Percentiles rank a stretch among this genome's conserved stretches.
These are phyloP conservation scores for Quercus dentata DNA, from an alignment of 306 rosid species.

Conservation along the genomic window DNA sequence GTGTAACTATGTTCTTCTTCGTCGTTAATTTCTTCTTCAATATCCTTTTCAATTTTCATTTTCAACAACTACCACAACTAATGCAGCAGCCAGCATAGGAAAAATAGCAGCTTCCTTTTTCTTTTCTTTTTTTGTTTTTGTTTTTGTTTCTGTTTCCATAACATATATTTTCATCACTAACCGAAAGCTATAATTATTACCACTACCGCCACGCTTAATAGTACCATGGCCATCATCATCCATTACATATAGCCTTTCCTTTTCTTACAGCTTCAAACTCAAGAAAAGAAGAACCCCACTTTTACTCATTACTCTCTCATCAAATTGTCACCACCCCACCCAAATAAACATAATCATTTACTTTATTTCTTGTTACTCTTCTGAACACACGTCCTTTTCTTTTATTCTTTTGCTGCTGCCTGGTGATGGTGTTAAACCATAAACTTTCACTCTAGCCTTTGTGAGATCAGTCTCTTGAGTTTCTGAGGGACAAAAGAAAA, in stretches of 20 bases:
- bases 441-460: slow-evolving; percentile 3
- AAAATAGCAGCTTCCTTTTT: neutral
- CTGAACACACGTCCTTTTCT: slow-evolving; percentile 15
- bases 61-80: neutral
- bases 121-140: neutral
- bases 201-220: slow-evolving; percentile 19
- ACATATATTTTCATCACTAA: slow-evolving; percentile 1
- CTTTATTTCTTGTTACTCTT: slow-evolving; percentile 22
- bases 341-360: slow-evolving; percentile 25
- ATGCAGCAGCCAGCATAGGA: neutral
- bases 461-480: slow-evolving; percentile 10
- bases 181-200: slow-evolving; percentile 8
- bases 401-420: neutral
- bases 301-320: slow-evolving; percentile 25
- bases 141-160: neutral
- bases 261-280: slow-evolving; percentile 17
- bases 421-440: slow-evolving; percentile 7
- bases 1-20: neutral
- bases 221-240: neutral
- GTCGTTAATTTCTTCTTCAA: neutral
- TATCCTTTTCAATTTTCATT: neutral
- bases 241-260: slow-evolving; percentile 4
- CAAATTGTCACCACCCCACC: slow-evolving; percentile 38
- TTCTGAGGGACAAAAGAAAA: slow-evolving; percentile 18
- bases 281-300: neutral